A percentile compares a stretch with the other conserved stretches of the same genome.
These are phyloP conservation scores for Penicillium sp. DNA, from an alignment of 2,329 filamentous ascomycete species.

Conservation along the genomic window DNA sequence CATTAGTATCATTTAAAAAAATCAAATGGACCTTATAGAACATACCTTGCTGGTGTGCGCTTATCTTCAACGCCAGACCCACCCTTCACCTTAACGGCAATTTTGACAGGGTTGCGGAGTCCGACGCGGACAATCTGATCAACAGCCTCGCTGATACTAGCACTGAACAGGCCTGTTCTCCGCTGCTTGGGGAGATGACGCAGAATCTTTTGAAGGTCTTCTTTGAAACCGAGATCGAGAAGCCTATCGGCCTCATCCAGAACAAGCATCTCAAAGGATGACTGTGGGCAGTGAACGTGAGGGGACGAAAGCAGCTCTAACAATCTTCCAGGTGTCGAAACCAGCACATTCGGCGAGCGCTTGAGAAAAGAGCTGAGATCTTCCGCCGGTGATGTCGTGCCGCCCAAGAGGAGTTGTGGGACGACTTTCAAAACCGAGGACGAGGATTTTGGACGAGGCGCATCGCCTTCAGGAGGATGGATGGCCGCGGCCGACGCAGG, in stretches of 20 bases:
- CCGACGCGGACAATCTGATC: conserved; percentile 89
- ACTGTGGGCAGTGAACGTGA: conserved; percentile 80
- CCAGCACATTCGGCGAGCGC: conserved; percentile 77
- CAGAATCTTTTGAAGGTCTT: conserved; percentile 80
- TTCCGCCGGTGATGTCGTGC: conserved; percentile 73
- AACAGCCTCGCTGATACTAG: conserved; percentile 91
- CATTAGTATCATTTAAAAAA: conserved; percentile 17
- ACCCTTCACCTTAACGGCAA: conserved; percentile 86
- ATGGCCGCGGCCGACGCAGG: conserved; percentile 59
- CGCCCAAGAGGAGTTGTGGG: conserved; percentile 83
- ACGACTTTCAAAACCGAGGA: conserved; percentile 58
- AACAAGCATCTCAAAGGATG: conserved; percentile 85
- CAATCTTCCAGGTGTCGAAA: conserved; percentile 85
- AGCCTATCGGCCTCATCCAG: conserved; percentile 92
- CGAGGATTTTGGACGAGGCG: conserved; percentile 36
- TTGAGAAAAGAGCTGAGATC: conserved; percentile 82
- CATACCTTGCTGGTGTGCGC: conserved; percentile 69
- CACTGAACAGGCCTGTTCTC: conserved; percentile 88
- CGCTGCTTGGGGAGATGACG: conserved; percentile 83
- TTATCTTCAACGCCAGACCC: conserved; percentile 71
- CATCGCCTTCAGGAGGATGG: conserved; percentile 42
- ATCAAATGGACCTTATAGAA: neutral
- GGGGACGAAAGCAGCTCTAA: conserved; percentile 80
- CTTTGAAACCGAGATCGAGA: conserved; percentile 89
- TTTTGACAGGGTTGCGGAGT: conserved; percentile 87